Evolutionary conservation across 129 eudicot genomes (phyloP).

Genomic region (Solidago caesia): DNA sequence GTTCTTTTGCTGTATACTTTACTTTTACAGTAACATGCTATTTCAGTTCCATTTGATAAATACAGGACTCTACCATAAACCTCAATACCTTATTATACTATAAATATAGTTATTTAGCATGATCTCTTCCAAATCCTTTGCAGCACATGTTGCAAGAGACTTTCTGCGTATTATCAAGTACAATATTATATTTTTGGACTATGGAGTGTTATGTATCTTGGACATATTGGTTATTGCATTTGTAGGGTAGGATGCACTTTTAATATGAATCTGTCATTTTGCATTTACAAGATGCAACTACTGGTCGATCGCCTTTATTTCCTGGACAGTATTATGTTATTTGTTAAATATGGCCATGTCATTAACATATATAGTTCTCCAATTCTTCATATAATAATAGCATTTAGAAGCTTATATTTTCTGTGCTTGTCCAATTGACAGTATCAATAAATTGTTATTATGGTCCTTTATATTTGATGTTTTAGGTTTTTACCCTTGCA

Average conservation of each 20-base stretch:
- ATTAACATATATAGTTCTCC: neutral
- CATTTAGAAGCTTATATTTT: neutral
- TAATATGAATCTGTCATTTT: neutral
- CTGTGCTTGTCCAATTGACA: constrained; percentile 9
- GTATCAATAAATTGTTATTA: neutral
- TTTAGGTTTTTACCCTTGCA: constrained; percentile 79
- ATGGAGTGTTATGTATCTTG: constrained; percentile 3
- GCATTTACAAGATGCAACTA: constrained; percentile 1
- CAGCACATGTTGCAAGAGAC: neutral
- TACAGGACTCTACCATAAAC: neutral
- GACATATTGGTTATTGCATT: constrained; percentile 2
- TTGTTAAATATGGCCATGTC: neutral
- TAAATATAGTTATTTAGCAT: neutral
- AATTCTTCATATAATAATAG: neutral
- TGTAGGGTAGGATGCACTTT: neutral
- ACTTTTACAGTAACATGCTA: neutral
- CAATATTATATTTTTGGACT: neutral
- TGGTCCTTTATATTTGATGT: neutral
- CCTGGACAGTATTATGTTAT: neutral
- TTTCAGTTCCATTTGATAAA: neutral
- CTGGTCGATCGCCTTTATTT: neutral
- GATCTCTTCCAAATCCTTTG: constrained; percentile 2
- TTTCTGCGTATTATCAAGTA: neutral
- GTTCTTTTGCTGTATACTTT: constrained; percentile 11
- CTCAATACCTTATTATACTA: neutral